A percentile compares a stretch with the other conserved stretches of the same genome.
phyloP scores from a whole-genome alignment of 2,329 filamentous ascomycete genomes.

The Nakataea oryzae region DNA sequence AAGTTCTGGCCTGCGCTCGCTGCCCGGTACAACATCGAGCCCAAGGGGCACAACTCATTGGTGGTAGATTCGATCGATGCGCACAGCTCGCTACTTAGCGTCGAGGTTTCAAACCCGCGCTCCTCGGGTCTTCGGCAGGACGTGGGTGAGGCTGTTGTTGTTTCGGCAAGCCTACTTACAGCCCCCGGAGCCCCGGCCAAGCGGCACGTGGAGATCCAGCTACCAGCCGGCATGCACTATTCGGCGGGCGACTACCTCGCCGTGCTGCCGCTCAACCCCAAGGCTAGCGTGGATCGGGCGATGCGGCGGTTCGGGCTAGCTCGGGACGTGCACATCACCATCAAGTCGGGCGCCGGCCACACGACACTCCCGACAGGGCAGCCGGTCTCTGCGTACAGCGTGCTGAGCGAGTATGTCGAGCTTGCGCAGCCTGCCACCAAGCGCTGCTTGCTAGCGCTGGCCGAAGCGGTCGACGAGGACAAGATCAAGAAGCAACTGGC shows the following conservation, averaged over 20 bases:
- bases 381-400: constrained; percentile 49
- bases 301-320: constrained; percentile 56
- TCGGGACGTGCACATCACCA: constrained; percentile 57
- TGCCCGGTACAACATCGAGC: constrained; percentile 23
- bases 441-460: constrained; percentile 31
- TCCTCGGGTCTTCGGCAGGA: constrained; percentile 52
- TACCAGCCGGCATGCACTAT: constrained; percentile 58
- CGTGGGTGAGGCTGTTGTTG: constrained; percentile 49
- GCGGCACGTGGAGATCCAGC: constrained; percentile 54
- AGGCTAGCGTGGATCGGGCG: constrained; percentile 48
- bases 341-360: constrained; percentile 34
- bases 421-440: constrained; percentile 63
- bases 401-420: constrained; percentile 64
- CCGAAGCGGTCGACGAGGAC: constrained; percentile 14
- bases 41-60: constrained; percentile 13
- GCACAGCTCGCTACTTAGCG: constrained; percentile 19
- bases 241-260: constrained; percentile 68
- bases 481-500: constrained; percentile 27
- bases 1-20: constrained; percentile 38
- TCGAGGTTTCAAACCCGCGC: constrained; percentile 42
- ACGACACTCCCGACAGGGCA: constrained; percentile 43
- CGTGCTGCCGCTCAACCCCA: constrained; percentile 60
- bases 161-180: constrained; percentile 39
- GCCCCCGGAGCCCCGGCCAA: constrained; percentile 27
- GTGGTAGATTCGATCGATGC: constrained; percentile 12